Base-by-base conservation (phyloP, 2,329 filamentous ascomycete genomes). In the Botrytis fabae region DNA sequence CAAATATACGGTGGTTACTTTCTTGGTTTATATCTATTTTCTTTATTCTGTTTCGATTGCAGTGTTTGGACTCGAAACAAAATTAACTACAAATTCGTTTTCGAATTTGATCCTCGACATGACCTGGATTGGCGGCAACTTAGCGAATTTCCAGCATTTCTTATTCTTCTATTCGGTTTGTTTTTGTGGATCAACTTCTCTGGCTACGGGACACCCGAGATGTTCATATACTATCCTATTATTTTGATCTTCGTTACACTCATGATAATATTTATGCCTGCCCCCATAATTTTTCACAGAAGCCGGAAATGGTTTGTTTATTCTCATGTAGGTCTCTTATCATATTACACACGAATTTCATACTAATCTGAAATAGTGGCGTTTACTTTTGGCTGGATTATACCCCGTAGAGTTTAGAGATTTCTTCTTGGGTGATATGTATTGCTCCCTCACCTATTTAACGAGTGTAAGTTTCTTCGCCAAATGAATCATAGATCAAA, bases 401-500 rank as follows among this genome's bases (percentile, higher is more conserved):
- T 98, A 97, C 79, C 94, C 94, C 1, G 96, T 99, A 68, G 95
- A 98, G 81, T 99, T 98, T 81, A 90, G 95, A 73, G 96, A 99
- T 82, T 98, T 99, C 83, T 98, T 98, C 82, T 87, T 98, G 0
- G 96, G 96, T 70, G 96, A 99, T 81, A 98, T 98, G 86, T 97
- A 97, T 82, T 98, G 95, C 82, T 98, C 96, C 4, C 86, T 97
- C 72, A 97, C 95, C 9, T 99, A 99, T 82, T 88, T 92, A 25
- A 93, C 93, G 82, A 92, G 93, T 74, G 93, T 95, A 86, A 84
- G 92, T 88, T 10, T 3, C 40, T 4, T 25, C 7, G 5, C 38
- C 8, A 8, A 4, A n/a, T 20, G 5, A 18, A n/a, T 20, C 46
- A 16, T n/a, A 12, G 5, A 59, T 25, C 73, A 48, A 64, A 68